Conservation (phyloP, 192 early-diverging fungal genomes). For the Geranomyces michiganensis region DNA sequence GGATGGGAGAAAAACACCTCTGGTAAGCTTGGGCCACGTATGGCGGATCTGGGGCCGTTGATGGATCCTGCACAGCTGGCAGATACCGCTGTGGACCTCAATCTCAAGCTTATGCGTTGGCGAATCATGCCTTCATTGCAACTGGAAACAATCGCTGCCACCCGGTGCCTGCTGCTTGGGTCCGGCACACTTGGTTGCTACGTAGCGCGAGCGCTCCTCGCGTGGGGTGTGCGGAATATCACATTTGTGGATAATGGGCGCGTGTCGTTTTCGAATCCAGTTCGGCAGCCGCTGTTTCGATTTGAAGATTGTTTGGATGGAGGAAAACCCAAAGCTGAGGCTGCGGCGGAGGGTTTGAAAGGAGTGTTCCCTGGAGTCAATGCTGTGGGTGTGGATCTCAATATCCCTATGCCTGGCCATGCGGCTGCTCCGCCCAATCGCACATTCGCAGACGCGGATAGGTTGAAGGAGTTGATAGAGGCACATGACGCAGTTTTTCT, state of each 20-base stretch:
- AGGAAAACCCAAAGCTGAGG: slow-evolving; percentile 82
- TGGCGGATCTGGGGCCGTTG: slow-evolving; percentile 79
- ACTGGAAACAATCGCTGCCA: slow-evolving; percentile 75
- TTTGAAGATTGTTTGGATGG: slow-evolving; percentile 90
- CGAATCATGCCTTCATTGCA: slow-evolving; percentile 81
- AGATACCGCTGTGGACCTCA: slow-evolving; percentile 88
- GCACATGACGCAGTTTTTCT: slow-evolving; percentile 87
- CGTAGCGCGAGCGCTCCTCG: slow-evolving; percentile 79
- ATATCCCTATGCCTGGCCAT: slow-evolving; percentile 99
- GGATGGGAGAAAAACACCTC: slow-evolving; percentile 91
- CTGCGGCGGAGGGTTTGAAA: slow-evolving; percentile 77
- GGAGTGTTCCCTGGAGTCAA: slow-evolving; percentile 81
- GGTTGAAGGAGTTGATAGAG: slow-evolving; percentile 67
- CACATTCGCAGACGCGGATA: slow-evolving; percentile 47
- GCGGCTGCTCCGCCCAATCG: not conserved
- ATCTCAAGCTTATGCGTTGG: slow-evolving; percentile 98
- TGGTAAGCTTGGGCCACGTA: slow-evolving; percentile 78
- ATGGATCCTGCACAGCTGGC: slow-evolving; percentile 89
- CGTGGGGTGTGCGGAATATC: slow-evolving; percentile 92
- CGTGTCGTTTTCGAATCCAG: slow-evolving; percentile 95
- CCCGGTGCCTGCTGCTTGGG: slow-evolving; percentile 86
- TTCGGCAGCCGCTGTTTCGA: slow-evolving; percentile 89
- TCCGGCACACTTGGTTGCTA: slow-evolving; percentile 96
- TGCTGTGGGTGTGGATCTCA: slow-evolving; percentile 67
- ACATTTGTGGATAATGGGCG: slow-evolving; percentile 92